These are phyloP conservation scores for Vachellia collinsii DNA, from an alignment of 306 rosid genomes.

Conservation along the genomic window DNA sequence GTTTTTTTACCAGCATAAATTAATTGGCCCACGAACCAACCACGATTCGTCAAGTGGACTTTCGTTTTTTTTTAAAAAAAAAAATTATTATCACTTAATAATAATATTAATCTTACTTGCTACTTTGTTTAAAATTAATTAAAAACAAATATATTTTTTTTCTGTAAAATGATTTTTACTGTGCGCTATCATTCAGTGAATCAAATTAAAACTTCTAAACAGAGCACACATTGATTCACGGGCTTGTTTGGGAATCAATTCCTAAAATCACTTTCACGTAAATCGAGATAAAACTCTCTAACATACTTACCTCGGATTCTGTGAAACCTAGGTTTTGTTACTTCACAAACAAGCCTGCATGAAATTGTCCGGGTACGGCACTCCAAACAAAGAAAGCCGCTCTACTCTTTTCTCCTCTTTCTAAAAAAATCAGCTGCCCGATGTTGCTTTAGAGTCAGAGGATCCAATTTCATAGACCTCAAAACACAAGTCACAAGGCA, in stretches of 20 bases:
- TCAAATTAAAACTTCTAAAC: background rate
- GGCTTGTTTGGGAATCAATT: too few relatives aligned
- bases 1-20: too few relatives aligned
- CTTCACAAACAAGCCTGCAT: too few relatives aligned
- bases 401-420: background rate
- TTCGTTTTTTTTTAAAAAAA: too few relatives aligned
- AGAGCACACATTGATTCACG: background rate
- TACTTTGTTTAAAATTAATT: background rate
- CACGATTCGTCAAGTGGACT: too few relatives aligned
- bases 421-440: background rate
- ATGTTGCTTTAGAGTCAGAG: slow-evolving; percentile 1
- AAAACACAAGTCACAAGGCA: background rate
- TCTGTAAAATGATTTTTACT: background rate
- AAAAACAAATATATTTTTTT: background rate
- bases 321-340: too few relatives aligned
- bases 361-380: background rate
- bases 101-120: background rate
- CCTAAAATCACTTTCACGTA: too few relatives aligned
- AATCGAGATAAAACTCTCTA: too few relatives aligned
- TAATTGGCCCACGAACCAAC: background rate
- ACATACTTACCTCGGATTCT: too few relatives aligned
- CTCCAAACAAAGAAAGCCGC: background rate
- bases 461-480: background rate
- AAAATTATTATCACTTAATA: too few relatives aligned
- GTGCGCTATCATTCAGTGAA: background rate